Evolutionary conservation across 208 protist genomes (phyloP).

Genomic region (Tritrichomonas foetus): DNA sequence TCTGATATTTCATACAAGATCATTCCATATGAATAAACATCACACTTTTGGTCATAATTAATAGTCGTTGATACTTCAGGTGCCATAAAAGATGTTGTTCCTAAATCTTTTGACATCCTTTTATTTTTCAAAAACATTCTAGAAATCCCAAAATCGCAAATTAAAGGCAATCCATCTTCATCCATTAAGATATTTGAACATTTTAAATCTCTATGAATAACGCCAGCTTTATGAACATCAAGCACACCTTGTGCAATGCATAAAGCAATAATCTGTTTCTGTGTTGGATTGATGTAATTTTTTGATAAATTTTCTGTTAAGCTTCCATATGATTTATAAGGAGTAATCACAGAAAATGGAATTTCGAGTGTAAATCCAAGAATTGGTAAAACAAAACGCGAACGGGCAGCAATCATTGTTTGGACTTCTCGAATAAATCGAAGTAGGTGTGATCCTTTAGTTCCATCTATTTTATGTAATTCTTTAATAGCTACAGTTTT

Average conservation of each 20-base stretch:
- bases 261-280: too few species aligned
- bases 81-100: neutral
- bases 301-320: neutral
- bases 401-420: neutral
- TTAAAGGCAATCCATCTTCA: neutral
- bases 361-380: neutral
- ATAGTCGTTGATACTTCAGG: neutral
- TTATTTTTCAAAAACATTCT: neutral
- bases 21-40: conserved; percentile 3
- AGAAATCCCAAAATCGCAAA: conserved; percentile 20
- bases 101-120: neutral
- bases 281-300: neutral
- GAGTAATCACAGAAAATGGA: neutral
- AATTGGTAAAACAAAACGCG: neutral
- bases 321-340: too few species aligned
- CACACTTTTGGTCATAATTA: neutral
- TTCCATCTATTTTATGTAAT: neutral
- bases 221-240: neutral
- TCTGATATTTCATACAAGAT: neutral
- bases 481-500: conserved; percentile 14
- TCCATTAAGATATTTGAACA: neutral
- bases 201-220: conserved; percentile 41
- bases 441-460: neutral
- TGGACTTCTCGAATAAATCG: neutral
- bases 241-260: neutral